Percentiles rank a stretch among this genome's conserved stretches.
phyloP scores from a whole-genome alignment of 164 flowering plant species.

The Vitis labrusca region DNA sequence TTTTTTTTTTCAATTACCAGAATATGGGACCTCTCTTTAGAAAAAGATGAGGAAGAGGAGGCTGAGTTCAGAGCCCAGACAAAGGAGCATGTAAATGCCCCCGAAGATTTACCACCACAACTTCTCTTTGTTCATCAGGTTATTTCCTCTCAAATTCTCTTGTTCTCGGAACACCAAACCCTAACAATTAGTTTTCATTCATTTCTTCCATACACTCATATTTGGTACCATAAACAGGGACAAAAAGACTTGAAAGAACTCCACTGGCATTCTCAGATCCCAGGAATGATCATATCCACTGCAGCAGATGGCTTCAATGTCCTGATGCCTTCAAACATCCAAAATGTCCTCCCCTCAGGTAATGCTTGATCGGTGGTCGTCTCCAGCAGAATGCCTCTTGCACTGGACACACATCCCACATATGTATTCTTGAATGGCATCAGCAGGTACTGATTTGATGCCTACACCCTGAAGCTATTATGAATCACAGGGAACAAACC shows the following conservation, averaged over 20 bases:
- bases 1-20: slow-evolving; percentile 34
- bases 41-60: slow-evolving; percentile 96
- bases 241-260: slow-evolving; percentile 95
- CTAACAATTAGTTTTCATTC: not conserved
- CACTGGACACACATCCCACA: no score
- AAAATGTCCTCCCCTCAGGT: slow-evolving; percentile 58
- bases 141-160: not conserved
- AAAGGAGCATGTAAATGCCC: slow-evolving; percentile 72
- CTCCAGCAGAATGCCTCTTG: no score
- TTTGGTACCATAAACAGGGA: slow-evolving; percentile 55
- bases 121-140: slow-evolving; percentile 98
- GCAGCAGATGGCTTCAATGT: slow-evolving; percentile 94
- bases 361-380: slow-evolving; percentile 15
- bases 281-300: slow-evolving; percentile 90
- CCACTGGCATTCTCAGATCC: slow-evolving; percentile 95
- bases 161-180: not conserved
- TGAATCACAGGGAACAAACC: no score
- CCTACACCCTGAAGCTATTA: no score
- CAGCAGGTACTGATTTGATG: no score
- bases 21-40: slow-evolving; percentile 93
- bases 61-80: slow-evolving; percentile 79
- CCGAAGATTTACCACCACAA: slow-evolving; percentile 87
- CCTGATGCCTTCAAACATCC: slow-evolving; percentile 88
- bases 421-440: no score
- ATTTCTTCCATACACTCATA: not conserved